phyloP scores from a whole-genome alignment of 352 stramenopile genomes.

The Blastocystis sp. region DNA sequence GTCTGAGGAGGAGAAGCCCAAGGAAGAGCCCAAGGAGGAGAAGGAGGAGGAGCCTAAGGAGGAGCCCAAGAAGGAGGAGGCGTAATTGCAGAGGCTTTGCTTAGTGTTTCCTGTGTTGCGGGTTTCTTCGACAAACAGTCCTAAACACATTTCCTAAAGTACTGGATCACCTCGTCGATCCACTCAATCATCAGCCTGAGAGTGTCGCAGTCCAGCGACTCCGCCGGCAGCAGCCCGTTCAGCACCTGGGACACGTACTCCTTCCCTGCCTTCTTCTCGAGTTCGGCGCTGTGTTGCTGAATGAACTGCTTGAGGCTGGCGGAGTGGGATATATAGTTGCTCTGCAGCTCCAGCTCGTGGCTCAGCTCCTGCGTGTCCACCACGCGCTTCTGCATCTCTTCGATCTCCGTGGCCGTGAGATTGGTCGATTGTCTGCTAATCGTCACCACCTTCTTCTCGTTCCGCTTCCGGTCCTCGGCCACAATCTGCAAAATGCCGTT shows the following conservation, averaged over 20 bases:
- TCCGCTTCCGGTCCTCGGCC: constrained; percentile 94
- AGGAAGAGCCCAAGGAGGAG: neutral
- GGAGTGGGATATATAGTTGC: neutral
- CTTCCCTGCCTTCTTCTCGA: neutral
- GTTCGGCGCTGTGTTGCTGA: neutral
- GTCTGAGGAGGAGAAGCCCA: neutral
- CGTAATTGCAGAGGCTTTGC: neutral
- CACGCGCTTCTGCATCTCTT: constrained; percentile 82
- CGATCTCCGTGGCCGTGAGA: constrained; percentile 95
- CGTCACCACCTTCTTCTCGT: constrained; percentile 94
- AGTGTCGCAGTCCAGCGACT: neutral
- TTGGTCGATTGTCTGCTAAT: constrained; percentile 96
- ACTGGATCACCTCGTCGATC: neutral
- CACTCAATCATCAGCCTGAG: neutral
- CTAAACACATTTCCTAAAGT: neutral
- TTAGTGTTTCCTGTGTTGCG: neutral
- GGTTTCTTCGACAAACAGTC: neutral
- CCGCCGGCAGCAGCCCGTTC: neutral
- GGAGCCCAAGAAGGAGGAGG: constrained; percentile 19
- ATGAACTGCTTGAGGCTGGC: neutral
- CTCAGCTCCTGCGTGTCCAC: neutral
- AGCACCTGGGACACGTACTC: neutral
- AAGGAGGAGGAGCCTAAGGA: neutral
- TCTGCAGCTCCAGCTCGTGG: neutral
- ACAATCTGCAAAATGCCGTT: constrained; percentile 97